These are phyloP conservation scores for Hordeum vulgare DNA, from an alignment of 176 grass and related monocot genomes.

Conservation along the genomic window MorexV3_pseudomolecules_assembly NC_058523.1:480658387-480658886, in stretches of 20 bases:
- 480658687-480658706: not conserved
- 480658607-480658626: constrained; percentile 57
- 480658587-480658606: constrained; percentile 36
- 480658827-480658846: not conserved
- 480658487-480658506: constrained; percentile 43
- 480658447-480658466: not conserved
- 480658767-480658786: not conserved
- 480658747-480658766: constrained; percentile 6
- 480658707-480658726: not conserved
- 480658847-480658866: not conserved
- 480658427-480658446: constrained; percentile 16
- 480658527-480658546: constrained; percentile 48
- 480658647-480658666: not conserved
- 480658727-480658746: not conserved
- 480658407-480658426: not conserved
- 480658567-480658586: constrained; percentile 59
- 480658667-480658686: not conserved
- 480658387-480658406: not conserved
- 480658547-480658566: constrained; percentile 57
- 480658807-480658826: not conserved
- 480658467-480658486: constrained; percentile 54
- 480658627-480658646: not conserved
- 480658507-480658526: constrained; percentile 53
- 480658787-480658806: not conserved
- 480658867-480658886: too few species aligned